phyloP scores from a whole-genome alignment of 1,139 yeast genomes.

The Magnusiomyces fungicola region DNA sequence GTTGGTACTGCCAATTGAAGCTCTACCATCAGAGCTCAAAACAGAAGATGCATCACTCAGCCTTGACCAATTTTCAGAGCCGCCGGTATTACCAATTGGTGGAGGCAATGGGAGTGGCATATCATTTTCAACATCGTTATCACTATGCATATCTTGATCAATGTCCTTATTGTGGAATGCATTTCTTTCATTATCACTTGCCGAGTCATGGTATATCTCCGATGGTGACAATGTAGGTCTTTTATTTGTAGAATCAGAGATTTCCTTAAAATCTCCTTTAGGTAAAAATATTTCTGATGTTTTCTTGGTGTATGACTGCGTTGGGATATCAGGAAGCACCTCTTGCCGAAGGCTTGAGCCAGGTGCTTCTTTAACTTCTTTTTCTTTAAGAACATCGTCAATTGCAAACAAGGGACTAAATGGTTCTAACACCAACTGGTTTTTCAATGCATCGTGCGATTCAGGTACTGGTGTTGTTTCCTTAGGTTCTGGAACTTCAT shows the following conservation, averaged over 20 bases:
- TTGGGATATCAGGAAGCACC: too few species aligned
- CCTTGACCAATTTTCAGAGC: not conserved
- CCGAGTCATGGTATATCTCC: not conserved
- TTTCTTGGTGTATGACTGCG: too few species aligned
- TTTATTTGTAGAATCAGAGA: too few species aligned
- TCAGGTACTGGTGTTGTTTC: not conserved
- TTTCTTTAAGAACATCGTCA: too few species aligned
- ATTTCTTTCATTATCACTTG: not conserved
- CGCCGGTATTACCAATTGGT: not conserved
- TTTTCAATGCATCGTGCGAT: not conserved
- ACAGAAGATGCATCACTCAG: conserved; percentile 1
- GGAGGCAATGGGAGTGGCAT: not conserved
- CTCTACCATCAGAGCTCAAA: not conserved
- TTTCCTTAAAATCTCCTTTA: too few species aligned
- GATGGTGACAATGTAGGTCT: too few species aligned
- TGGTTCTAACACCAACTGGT: too few species aligned
- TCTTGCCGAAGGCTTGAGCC: too few species aligned
- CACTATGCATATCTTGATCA: not conserved
- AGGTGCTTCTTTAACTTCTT: too few species aligned
- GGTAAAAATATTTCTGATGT: too few species aligned
- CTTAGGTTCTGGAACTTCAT: not conserved
- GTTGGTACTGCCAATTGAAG: not conserved
- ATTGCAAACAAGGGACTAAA: too few species aligned
- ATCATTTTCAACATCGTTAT: not conserved
- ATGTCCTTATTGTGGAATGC: not conserved